Evolutionary conservation across 345 rosid genomes (phyloP), one percentile per base, ranked within the genome.

Genomic region (Nasturtium officinale): DNA sequence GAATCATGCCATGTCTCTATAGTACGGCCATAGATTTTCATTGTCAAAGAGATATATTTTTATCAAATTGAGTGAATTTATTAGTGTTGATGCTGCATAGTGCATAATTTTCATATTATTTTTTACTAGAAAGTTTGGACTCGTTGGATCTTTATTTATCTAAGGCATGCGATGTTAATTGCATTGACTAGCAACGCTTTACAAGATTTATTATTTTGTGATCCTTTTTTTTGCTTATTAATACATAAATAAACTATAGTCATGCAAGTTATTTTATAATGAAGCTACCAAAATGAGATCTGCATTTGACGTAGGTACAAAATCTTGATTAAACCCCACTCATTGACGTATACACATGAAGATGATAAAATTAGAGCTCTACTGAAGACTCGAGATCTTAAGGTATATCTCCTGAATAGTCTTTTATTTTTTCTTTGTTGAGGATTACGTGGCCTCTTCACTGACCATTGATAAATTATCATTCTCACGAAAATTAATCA

Each of bases 11-110:
- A 55, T 46, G 18, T 35, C 71, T 63, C 16, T 70, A 47, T 56
- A 9, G 76, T 76, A 76, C 79, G 79, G 79, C 50, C 50, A 68
- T 56, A 55, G 6, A 28, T 16, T 43, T 60, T 52, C 21, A 45
- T 51, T 40, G 6, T 68, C 35, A 40, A 67, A 8, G 37, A 57
- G 1, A 50, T 66, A 28, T 38, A n/a, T 20, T 45, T 32, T 29
- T 56, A 16, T 65, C 30, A 46, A 12, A 42, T 47, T 25, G 17
- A 13, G 5, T 65, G 25, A 43, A 20, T 38, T 50, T 3, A 50
- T 66, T 37, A 28, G 28, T 20, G 18, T 56, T 46, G 15, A 18
- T 16, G 7, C 10, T 54, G 77, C 40, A 46, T 46, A n/a, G 38
- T 29, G 3, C 60, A 55, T 29, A n/a, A 2, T 29, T 55, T 29